Base-by-base conservation (phyloP, 352 stramenopile species). In the Phytophthora cactorum region DNA sequence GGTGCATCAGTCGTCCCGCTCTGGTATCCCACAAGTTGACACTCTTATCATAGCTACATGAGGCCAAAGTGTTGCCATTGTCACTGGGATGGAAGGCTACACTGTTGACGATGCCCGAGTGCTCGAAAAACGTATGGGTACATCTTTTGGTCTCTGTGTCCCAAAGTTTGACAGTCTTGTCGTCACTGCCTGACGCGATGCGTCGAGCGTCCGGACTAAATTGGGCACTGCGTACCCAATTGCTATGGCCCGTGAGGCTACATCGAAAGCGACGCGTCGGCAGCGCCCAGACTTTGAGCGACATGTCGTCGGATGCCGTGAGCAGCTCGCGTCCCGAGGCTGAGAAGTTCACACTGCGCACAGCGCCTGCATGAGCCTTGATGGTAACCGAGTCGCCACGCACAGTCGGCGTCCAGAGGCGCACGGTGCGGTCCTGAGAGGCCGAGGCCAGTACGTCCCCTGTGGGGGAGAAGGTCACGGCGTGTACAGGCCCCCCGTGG, bases 121-220 rank as follows among this genome's bases (percentile, higher is more conserved):
- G 91, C 62, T 98, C 93, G 49, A 92, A 92, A 57, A 98, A 97
- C 10, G 86, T 96, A 34, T 88, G 68, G 25, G 96, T 57, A 60
- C 77, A 92, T 28, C 83, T 65, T 25, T 88, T 85, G 38, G 73
- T 88, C 47, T 89, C 82, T 14, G 96, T 90, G 61, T 98, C 93
- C 93, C 93, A 98, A 8, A 98, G 56, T 46, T 95, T 93, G 29
- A 98, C 90, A 10, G 82, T 91, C 73, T 98, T 98, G 77, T 98
- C 94, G 60, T 98, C 93, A 55, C 86, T 90, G 12, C 82, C 92
- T 0, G 86, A 96, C 7, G 78, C 86, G 29, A 94, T 79, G 8
- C 89, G 60, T 5, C 74, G 70, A 3, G 77, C 77, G 68, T 98
- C 91, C 5, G 75, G 68, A 41, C 84, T 93, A 69, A 98, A 98